phyloP scores from a whole-genome alignment of 352 stramenopile genomes.

The Globisporangium camurandrum region DNA sequence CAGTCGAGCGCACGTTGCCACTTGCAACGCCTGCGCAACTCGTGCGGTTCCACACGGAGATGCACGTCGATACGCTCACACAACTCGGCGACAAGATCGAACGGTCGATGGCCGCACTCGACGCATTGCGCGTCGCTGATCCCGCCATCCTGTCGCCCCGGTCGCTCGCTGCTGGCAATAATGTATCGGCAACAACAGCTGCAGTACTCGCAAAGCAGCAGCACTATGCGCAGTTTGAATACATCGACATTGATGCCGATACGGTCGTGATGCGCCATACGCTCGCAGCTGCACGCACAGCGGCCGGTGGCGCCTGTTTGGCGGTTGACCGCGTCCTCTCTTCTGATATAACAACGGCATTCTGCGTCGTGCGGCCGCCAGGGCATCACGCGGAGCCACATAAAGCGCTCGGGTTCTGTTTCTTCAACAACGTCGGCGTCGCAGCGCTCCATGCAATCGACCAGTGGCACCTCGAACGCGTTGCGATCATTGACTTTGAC shows the following conservation, averaged over 20 bases:
- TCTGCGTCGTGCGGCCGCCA: slow-evolving; percentile 77
- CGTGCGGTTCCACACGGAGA: slow-evolving; percentile 41
- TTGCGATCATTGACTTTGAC: slow-evolving; percentile 71
- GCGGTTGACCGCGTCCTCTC: slow-evolving; percentile 56
- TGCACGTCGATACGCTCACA: slow-evolving; percentile 48
- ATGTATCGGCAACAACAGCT: no score
- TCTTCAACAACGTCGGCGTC: slow-evolving; percentile 95
- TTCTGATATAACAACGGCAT: slow-evolving; percentile 50
- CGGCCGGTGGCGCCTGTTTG: slow-evolving; percentile 72
- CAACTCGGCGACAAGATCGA: slow-evolving; percentile 49
- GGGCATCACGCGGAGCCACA: slow-evolving; percentile 50
- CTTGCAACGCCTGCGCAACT: slow-evolving; percentile 40
- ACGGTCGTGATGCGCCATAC: slow-evolving; percentile 64
- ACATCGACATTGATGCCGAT: slow-evolving; percentile 59
- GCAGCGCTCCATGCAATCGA: slow-evolving; percentile 91
- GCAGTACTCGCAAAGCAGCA: slow-evolving; percentile 25
- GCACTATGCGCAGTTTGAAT: slow-evolving; percentile 60
- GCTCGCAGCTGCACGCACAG: slow-evolving; percentile 47
- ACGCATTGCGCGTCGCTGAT: slow-evolving; percentile 10
- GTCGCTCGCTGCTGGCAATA: slow-evolving; percentile 1
- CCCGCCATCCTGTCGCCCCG: not conserved
- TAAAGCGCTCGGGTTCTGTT: slow-evolving; percentile 85
- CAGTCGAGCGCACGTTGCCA: slow-evolving; percentile 16
- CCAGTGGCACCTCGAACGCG: slow-evolving; percentile 29
- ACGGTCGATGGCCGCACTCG: slow-evolving; percentile 46